Conservation (phyloP, 768 basidiomycete genomes). For the Wakefieldia striispora region DNA sequence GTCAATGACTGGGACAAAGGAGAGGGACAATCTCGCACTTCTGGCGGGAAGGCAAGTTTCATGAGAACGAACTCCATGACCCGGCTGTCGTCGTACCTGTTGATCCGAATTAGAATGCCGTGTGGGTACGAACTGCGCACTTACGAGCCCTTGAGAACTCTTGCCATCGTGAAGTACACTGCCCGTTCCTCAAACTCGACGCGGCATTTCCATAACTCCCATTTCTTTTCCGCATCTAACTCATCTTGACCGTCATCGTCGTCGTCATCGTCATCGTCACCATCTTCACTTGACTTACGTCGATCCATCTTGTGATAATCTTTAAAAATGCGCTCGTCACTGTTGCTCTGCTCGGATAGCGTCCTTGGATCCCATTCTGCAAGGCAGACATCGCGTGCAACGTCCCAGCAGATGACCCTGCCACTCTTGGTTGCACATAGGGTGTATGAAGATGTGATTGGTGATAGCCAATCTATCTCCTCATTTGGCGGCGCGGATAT, state of each 20-base stretch:
- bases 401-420: constrained; percentile 76
- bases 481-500: constrained; percentile 65
- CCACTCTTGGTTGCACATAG: constrained; percentile 78
- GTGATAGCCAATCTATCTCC: constrained; percentile 75
- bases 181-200: constrained; percentile 72
- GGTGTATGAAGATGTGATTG: constrained; percentile 72
- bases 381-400: constrained; percentile 55
- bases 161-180: constrained; percentile 77
- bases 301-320: constrained; percentile 6
- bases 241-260: constrained; percentile 3
- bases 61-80: constrained; percentile 73
- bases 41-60: constrained; percentile 59
- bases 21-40: constrained; percentile 34
- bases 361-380: constrained; percentile 64
- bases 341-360: constrained; percentile 7
- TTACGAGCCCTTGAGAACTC: constrained; percentile 50
- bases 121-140: constrained; percentile 17
- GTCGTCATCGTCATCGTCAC: constrained; percentile 11
- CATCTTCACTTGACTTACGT: constrained; percentile 8
- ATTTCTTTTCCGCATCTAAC: constrained; percentile 35
- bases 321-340: constrained; percentile 7
- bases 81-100: constrained; percentile 57
- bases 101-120: constrained; percentile 3
- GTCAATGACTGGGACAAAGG: constrained; percentile 16
- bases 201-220: constrained; percentile 78